Base-by-base conservation (phyloP, 257 asterid genomes). In the Datura wrightii region DNA sequence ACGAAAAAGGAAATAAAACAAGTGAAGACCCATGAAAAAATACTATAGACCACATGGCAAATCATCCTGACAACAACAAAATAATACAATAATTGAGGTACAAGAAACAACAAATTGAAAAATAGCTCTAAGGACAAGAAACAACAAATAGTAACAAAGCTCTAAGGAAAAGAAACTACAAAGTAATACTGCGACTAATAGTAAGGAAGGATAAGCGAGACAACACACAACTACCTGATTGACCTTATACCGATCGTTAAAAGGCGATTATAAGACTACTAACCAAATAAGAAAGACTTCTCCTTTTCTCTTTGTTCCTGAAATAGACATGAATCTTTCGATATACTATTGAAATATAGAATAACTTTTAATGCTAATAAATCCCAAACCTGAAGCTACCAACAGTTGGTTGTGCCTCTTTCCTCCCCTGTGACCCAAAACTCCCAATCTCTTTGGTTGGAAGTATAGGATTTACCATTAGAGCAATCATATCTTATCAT, bases 41-140 rank as follows among this genome's bases (percentile, higher is more conserved):
- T 72, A 19, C 41, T 72, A 41, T 72, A 72, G 80, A 72, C 10
- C 46, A 71, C 44, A 10, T 71, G n/a, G 58, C 56, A 44, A 44
- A 48, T 46, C n/a, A n/a, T n/a, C n/a, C n/a, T n/a, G n/a, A n/a
- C n/a, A n/a, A n/a, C n/a, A n/a, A n/a, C n/a, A n/a, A n/a, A n/a
- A n/a, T n/a, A n/a, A n/a, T n/a, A n/a, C n/a, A n/a, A n/a, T n/a
- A n/a, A n/a, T n/a, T n/a, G n/a, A n/a, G n/a, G n/a, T n/a, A n/a
- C n/a, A n/a, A n/a, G n/a, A n/a, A n/a, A n/a, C n/a, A n/a, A n/a
- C n/a, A n/a, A n/a, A n/a, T n/a, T n/a, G n/a, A n/a, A n/a, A n/a
- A n/a, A n/a, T n/a, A n/a, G n/a, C n/a, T n/a, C n/a, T n/a, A n/a
- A n/a, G n/a, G n/a, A n/a, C n/a, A n/a, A n/a, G n/a, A n/a, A n/a